These are phyloP conservation scores for Ceratobasidium sp. DNA, from an alignment of 1,284 basidiomycete species.

Conservation along the genomic window DNA sequence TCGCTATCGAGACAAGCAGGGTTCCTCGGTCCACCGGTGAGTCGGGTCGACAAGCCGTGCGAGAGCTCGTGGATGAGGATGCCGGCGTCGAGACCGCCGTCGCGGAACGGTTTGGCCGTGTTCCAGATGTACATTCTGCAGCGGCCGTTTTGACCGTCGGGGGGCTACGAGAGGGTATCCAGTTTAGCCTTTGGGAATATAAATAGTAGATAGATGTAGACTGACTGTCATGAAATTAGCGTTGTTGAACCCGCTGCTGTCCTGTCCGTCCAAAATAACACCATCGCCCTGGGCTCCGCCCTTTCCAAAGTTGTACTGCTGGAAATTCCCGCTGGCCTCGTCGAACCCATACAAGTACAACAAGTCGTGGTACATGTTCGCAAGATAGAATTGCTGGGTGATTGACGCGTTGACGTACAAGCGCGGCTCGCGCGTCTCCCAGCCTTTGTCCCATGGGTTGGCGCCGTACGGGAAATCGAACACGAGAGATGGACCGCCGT, in stretches of 20 bases:
- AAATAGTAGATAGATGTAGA: neutral
- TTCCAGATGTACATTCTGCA: slow-evolving; percentile 68
- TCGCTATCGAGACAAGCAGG: slow-evolving; percentile 62
- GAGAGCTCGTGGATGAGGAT: slow-evolving; percentile 61
- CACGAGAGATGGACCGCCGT: slow-evolving; percentile 63
- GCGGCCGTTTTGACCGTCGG: slow-evolving; percentile 59
- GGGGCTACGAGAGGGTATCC: slow-evolving; percentile 61
- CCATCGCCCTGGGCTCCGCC: slow-evolving; percentile 63
- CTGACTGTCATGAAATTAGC: slow-evolving; percentile 63
- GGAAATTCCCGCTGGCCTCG: slow-evolving; percentile 65
- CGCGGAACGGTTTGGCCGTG: slow-evolving; percentile 61
- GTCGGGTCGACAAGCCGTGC: slow-evolving; percentile 64
- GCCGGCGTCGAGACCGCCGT: slow-evolving; percentile 63
- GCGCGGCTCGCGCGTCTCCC: slow-evolving; percentile 72
- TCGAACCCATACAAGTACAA: slow-evolving; percentile 61
- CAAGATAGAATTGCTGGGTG: slow-evolving; percentile 89
- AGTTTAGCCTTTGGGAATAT: slow-evolving; percentile 1
- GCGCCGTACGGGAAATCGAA: slow-evolving; percentile 82
- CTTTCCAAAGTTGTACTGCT: slow-evolving; percentile 63
- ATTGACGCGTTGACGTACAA: slow-evolving; percentile 87
- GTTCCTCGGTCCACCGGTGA: slow-evolving; percentile 66
- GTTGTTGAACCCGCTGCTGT: slow-evolving; percentile 61
- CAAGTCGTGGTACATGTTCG: slow-evolving; percentile 63
- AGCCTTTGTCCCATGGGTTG: slow-evolving; percentile 60
- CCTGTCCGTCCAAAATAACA: slow-evolving; percentile 64